These are phyloP conservation scores for Penicillium bialowiezense DNA, from an alignment of 495 filamentous ascomycete species.

Conservation along the genomic window DNA sequence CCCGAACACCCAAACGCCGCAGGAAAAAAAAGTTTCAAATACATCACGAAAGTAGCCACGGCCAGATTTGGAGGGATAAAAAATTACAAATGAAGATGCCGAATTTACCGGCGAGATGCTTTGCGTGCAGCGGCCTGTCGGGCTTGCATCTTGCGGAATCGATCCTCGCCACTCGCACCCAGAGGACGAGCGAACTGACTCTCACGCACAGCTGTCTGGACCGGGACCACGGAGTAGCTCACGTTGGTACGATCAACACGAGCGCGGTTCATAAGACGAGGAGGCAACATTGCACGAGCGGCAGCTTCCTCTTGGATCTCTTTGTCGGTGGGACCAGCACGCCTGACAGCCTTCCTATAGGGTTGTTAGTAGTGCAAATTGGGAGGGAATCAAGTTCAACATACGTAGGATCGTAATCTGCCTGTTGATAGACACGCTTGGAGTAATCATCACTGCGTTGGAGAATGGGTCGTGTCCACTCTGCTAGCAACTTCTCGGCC, in stretches of 20 bases:
- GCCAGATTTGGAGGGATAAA: not conserved
- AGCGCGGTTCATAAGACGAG: slow-evolving; percentile 67
- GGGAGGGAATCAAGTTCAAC: slow-evolving; percentile 16
- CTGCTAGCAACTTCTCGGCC: slow-evolving; percentile 83
- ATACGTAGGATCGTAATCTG: slow-evolving; percentile 57
- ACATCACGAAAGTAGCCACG: slow-evolving; percentile 3
- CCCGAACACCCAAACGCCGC: slow-evolving; percentile 11
- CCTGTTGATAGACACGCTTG: slow-evolving; percentile 62
- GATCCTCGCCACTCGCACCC: slow-evolving; percentile 72
- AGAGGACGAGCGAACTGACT: slow-evolving; percentile 59
- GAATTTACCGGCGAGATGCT: slow-evolving; percentile 33
- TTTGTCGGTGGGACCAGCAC: slow-evolving; percentile 46
- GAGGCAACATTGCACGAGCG: slow-evolving; percentile 67
- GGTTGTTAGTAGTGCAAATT: slow-evolving; percentile 11
- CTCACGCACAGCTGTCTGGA: slow-evolving; percentile 50
- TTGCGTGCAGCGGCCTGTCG: slow-evolving; percentile 59
- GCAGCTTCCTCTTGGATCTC: slow-evolving; percentile 62
- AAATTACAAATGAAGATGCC: slow-evolving; percentile 2
- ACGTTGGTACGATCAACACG: slow-evolving; percentile 64
- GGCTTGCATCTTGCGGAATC: slow-evolving; percentile 77
- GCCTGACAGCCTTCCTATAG: slow-evolving; percentile 45
- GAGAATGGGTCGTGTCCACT: slow-evolving; percentile 96
- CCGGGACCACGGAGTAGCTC: slow-evolving; percentile 80
- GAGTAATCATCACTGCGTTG: slow-evolving; percentile 90
- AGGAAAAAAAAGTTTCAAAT: slow-evolving; percentile 7